These are phyloP conservation scores for Rhipidocladum racemiflorum DNA, from an alignment of 176 grass and related monocot species.

Conservation along the genomic window DNA sequence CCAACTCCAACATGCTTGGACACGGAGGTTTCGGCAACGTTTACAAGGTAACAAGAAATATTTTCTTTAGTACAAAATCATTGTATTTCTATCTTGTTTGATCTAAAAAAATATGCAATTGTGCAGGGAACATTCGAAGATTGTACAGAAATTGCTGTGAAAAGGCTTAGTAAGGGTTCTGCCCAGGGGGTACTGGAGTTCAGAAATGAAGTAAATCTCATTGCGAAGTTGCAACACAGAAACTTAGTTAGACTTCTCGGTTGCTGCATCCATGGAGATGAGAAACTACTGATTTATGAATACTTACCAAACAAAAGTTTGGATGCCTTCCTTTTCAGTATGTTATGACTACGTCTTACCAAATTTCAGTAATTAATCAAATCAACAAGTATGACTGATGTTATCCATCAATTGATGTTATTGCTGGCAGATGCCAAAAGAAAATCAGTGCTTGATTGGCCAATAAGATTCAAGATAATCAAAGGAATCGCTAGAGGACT, in stretches of 20 bases:
- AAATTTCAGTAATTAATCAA: background rate
- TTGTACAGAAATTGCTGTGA: slow-evolving; percentile 20
- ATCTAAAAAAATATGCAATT: background rate
- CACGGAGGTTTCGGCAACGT: slow-evolving; percentile 35
- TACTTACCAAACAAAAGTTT: slow-evolving; percentile 37
- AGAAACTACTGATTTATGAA: slow-evolving; percentile 34
- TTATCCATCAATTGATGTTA: background rate
- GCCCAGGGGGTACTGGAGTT: slow-evolving; percentile 24
- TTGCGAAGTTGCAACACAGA: slow-evolving; percentile 29
- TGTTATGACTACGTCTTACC: background rate
- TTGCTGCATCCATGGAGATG: slow-evolving; percentile 33
- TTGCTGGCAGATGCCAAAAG: background rate
- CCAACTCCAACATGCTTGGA: slow-evolving; percentile 12
- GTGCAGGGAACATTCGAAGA: slow-evolving; percentile 1
- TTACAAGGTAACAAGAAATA: slow-evolving; percentile 21
- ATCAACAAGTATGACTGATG: background rate
- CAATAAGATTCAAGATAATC: slow-evolving; percentile 44
- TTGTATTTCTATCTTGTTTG: background rate
- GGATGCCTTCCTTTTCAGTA: slow-evolving; percentile 31
- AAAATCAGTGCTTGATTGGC: slow-evolving; percentile 20
- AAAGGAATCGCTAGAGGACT: slow-evolving; percentile 43
- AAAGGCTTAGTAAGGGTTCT: slow-evolving; percentile 30
- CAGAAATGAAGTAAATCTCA: slow-evolving; percentile 33
- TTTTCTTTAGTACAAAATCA: background rate
- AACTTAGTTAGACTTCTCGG: slow-evolving; percentile 34